Evolutionary conservation across 805 yeast species (phyloP), one percentile per base, ranked within the genome.

Genomic region (Metschnikowia lachancei): DNA sequence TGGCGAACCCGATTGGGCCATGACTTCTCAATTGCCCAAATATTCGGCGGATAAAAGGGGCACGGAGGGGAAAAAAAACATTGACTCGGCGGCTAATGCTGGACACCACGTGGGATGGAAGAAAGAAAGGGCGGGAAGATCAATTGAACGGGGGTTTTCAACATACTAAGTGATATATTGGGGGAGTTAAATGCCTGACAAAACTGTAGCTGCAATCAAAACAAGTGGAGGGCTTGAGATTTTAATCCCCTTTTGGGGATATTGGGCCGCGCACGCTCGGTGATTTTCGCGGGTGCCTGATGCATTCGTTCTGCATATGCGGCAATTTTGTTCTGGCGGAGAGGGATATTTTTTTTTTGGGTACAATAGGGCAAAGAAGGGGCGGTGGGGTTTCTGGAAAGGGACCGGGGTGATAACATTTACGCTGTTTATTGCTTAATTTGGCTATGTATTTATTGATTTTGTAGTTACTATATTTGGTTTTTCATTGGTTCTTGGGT

Each of bases 1-100:
- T 54, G 54, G 43, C 50, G 52, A 49, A 46, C 59, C 58, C 56
- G 48, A 55, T 55, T 50, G 51, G 57, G 59, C 44, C 53, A 53
- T 36, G 35, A 26, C 28, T 34, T 38, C 43, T 37, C 34, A 26
- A 32, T 14, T 22, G 33, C 38, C 5, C 26, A 12, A 26, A 26
- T 6, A 26, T 26, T 26, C 28, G 28, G 28, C 28, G 28, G 28
- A 12, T 26, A 26, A 26, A 6, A 3, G 11, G 11, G 6, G 12
- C 6, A 7, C 28, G 7, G 12, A 12, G 28, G 28, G 7, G 24
- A 20, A 10, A 26, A 10, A 26, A 7, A 3, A 7, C 28, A 9
- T 26, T 26, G 24, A 4, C 24, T 12, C 28, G 28, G 28, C 28
- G 28, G 28, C 28, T 8, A 26, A 26, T 6, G 3, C 28, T 6